Evolutionary conservation across 768 basidiomycete genomes (phyloP).

Genomic region (Pholiota molesta): DNA sequence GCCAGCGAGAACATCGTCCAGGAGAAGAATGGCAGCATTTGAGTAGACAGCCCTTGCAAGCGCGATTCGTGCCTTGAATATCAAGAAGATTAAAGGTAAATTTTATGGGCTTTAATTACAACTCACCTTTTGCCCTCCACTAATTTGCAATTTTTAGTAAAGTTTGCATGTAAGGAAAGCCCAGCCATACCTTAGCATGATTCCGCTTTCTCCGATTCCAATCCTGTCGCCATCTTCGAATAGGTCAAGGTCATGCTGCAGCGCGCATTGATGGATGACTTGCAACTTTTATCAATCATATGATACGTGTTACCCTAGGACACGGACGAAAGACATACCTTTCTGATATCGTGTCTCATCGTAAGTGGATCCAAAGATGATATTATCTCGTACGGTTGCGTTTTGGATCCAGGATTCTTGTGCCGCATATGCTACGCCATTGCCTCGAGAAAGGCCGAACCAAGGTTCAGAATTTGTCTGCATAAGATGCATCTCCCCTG

Average conservation of each 20-base stretch:
- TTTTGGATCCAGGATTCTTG: constrained; percentile 9
- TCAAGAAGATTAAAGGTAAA: neutral
- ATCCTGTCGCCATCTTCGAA: constrained; percentile 37
- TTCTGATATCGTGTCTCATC: constrained; percentile 1
- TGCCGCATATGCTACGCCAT: constrained; percentile 4
- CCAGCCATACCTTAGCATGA: constrained; percentile 40
- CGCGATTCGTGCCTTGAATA: constrained; percentile 40
- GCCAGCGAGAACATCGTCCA: constrained; percentile 73
- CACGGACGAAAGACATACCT: neutral
- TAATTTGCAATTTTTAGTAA: neutral
- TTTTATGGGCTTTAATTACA: neutral
- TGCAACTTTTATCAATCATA: too few species aligned
- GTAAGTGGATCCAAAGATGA: constrained; percentile 5
- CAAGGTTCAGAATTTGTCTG: neutral
- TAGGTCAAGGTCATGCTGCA: constrained; percentile 24
- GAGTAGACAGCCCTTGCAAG: constrained; percentile 48
- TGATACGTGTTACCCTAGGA: neutral
- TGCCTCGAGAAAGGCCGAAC: constrained; percentile 3
- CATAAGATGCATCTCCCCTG: constrained; percentile 9
- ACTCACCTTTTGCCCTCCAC: constrained; percentile 8
- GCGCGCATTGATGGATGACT: constrained; percentile 31
- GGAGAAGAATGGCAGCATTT: constrained; percentile 56
- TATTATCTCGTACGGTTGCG: constrained; percentile 2
- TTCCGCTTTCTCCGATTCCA: constrained; percentile 55
- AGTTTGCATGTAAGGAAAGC: neutral